Evolutionary conservation across 2,329 filamentous ascomycete genomes (phyloP), one percentile per base, ranked within the genome.

Genomic region (Microcyclosporella mali): DNA sequence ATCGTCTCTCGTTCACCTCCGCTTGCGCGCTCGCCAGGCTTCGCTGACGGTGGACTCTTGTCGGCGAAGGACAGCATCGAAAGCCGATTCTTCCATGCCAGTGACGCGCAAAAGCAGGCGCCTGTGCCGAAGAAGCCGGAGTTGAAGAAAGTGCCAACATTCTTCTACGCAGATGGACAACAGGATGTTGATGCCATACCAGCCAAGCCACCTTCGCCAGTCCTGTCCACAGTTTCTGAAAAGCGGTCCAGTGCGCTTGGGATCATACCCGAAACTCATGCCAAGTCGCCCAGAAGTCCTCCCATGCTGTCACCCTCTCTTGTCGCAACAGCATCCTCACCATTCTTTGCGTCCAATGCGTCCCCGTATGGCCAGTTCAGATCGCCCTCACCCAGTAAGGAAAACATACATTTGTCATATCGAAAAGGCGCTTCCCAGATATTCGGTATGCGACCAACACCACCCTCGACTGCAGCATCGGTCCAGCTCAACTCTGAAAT

Each of bases 81-180:
- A 15, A 67, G 82, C 40, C 90, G 88, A 69, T 97, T 97, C 74
- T 95, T 98, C 64, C 89, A 94, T 62, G 92, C 89, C 19, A 87
- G 82, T 62, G 87, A 95, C 55, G 84, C 77, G 30, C 63, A 62
- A 56, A 39, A 56, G 59, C 38, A 58, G 44, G 47, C 58, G 36
- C 41, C 52, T 17, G 43, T 49, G 37, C 49, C 59, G 12, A 63
- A 63, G 45, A 64, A 63, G 45, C 62, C 62, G 30, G 61, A 50
- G 47, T 49, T 52, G 17, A 70, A 66, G 62, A 77, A 74, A 53
- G 61, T 65, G 29, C 61, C 70, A 3, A 62, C 64, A 1, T 76
- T 77, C 58, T 69, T 74, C 50, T 73, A 75, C 53, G 72, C 72
- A 4, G 73, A 73, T 51, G 65, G 72, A 15, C 70, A 73, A 35